Base-by-base conservation (phyloP, 768 basidiomycete species). In the Mycena haematopus region DNA sequence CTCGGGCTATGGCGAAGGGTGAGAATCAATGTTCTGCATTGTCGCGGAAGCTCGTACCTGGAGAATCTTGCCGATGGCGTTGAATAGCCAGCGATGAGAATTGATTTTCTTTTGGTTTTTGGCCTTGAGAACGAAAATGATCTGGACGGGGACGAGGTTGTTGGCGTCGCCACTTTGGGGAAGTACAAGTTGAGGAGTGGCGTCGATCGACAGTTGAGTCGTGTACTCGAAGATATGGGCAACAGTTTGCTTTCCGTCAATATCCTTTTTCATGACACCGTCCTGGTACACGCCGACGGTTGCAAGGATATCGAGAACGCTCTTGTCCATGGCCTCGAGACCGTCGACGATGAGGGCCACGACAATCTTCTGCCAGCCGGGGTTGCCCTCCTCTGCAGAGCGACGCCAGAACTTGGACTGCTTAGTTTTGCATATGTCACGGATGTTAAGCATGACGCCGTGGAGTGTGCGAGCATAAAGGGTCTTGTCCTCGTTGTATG, bases 211-310 rank as follows among this genome's bases (percentile, higher is more conserved):
- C 22, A 99, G 83, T 74, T 97, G 95, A 0, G 96, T 98, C 1
- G 96, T 99, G 75, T 98, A 99, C 93, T 97, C 95, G 71, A 98
- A 99, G 63, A 99, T 93, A 72, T 98, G 96, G 17, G 92, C 96
- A 40, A 93, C 89, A 13, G 90, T 93, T 63, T 93, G 86, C 75
- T 96, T 94, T 62, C 86, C 88, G 73, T 97, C 91, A 45, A 93
- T 83, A 65, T 93, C 86, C 75, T 94, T 96, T 78, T 95, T 95
- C 91, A 96, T 95, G 65, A 96, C 83, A 72, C 93, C 95, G 72
- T 96, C 95, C 76, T 96, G 95, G 71, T 96, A 96, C 6, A 94
- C 91, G 31, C 95, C 95, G 27, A 96, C 83, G 6, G 95, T 96
- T 7, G 93, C 92, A 44, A 96, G 80, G 67, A 96, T 70, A 78